Percentiles rank a stretch among this genome's conserved stretches.
phyloP scores from a whole-genome alignment of 208 protist genomes.

The Crithidia sp. region DNA sequence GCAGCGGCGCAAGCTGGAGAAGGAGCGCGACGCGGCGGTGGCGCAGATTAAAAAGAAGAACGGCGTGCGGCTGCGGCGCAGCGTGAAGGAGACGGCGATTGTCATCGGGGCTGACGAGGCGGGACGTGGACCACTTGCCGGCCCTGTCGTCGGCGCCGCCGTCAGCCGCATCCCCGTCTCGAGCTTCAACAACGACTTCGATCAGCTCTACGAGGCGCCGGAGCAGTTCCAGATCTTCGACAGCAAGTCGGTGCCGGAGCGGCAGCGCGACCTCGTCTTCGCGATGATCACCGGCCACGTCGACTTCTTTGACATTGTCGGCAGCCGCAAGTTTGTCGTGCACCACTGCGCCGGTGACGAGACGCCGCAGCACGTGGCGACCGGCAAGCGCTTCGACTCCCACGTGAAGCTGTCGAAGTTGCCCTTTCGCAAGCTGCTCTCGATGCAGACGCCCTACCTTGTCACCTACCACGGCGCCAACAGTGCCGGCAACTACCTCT shows the following conservation, averaged over 20 bases:
- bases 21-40: conserved; percentile 53
- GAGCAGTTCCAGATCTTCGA: conserved; percentile 92
- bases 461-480: conserved; percentile 85
- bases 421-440: conserved; percentile 86
- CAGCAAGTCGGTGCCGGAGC: conserved; percentile 83
- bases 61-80: conserved; percentile 78
- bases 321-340: conserved; percentile 69
- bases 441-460: conserved; percentile 86
- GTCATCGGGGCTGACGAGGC: conserved; percentile 92
- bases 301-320: conserved; percentile 74
- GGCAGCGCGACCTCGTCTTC: conserved; percentile 80
- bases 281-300: conserved; percentile 83
- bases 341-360: conserved; percentile 79
- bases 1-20: conserved; percentile 48
- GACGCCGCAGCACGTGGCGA: conserved; percentile 42
- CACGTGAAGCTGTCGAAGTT: conserved; percentile 71
- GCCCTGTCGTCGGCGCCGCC: conserved; percentile 88
- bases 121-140: conserved; percentile 86
- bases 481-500: conserved; percentile 82
- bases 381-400: conserved; percentile 50
- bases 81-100: conserved; percentile 85
- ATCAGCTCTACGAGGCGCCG: conserved; percentile 67
- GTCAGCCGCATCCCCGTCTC: conserved; percentile 84
- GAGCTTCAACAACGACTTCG: conserved; percentile 88
- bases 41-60: conserved; percentile 59